These are phyloP conservation scores for Rhodomyrtus psidioides DNA, from an alignment of 441 rosid genomes.

Conservation along the genomic window DNA sequence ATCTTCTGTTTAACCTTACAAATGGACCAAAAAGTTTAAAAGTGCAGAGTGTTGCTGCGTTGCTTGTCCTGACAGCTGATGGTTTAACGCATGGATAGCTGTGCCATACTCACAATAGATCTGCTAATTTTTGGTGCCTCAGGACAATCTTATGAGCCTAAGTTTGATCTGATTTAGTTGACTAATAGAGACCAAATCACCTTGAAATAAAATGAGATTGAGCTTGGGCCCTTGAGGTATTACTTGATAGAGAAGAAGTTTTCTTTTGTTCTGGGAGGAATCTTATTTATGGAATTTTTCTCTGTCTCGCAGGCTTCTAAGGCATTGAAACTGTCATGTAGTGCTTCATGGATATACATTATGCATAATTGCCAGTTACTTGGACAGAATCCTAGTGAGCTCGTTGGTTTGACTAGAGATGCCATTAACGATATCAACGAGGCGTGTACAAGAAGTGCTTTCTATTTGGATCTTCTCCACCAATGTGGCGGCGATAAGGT, in stretches of 20 bases:
- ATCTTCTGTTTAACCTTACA: background rate
- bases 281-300: background rate
- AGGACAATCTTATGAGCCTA: background rate
- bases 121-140: background rate
- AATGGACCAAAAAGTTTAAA: background rate
- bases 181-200: background rate
- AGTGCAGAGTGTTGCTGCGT: background rate
- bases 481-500: conserved; percentile 40
- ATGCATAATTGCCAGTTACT: conserved; percentile 38
- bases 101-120: background rate
- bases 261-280: background rate
- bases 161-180: background rate
- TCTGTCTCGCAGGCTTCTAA: conserved; percentile 63
- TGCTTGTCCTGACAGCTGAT: background rate
- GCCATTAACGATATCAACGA: conserved; percentile 45
- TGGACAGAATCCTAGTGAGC: conserved; percentile 22
- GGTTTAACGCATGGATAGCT: background rate
- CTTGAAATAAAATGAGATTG: background rate
- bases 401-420: conserved; percentile 44
- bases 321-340: conserved; percentile 62
- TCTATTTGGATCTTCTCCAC: conserved; percentile 70
- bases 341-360: conserved; percentile 73
- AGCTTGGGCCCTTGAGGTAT: background rate
- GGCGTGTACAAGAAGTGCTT: conserved; percentile 56
- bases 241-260: background rate